Base-by-base conservation (phyloP, 768 basidiomycete species). In the Pulveroboletus sp. region DNA sequence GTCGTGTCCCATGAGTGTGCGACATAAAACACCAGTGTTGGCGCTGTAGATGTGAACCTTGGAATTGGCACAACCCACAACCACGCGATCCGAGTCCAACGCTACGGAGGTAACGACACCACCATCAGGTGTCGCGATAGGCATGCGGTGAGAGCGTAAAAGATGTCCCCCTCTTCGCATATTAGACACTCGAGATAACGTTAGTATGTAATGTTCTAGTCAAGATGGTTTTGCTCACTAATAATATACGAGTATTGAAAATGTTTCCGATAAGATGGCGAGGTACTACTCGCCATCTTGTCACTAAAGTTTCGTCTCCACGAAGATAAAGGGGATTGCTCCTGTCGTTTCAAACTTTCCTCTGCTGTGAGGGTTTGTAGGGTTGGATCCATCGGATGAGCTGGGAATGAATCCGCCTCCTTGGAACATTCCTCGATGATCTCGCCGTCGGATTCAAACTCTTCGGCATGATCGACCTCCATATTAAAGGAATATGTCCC, bases 91-190 rank as follows among this genome's bases (percentile, higher is more conserved):
- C 12, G 74, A 67, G 67, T 95, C 90, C 41, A 97, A 72, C 0
- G 93, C 90, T 19, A 94, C 75, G 5, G 87, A 90, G 0, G 95
- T 97, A 23, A 97, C 88, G 25, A 90, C 85, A 14, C 84, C 84
- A 31, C 80, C 58, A 34, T 78, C 76, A 5, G 67, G 67, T 34
- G 67, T 67, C 29, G 66, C 56, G 42, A 72, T 68, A 13, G 71
- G 66, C 35, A 80, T 71, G 23, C 78, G 76, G 61, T 90, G 88
- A 1, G 80, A 74, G 5, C 81, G 80, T 9, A 94, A 74, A 4
- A 92, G 64, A 8, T 73, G 74, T 2, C 91, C 91, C 2, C 87
- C 87, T 29, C 76, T 74, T 13, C 86, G 77, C 90, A 93, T 94
- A 56, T 89, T 87, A 33, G 80, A 79, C 68, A 87, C 90, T 91